Base-by-base conservation (phyloP, 2,329 filamentous ascomycete species). In the Trichophyton benhamiae region DNA sequence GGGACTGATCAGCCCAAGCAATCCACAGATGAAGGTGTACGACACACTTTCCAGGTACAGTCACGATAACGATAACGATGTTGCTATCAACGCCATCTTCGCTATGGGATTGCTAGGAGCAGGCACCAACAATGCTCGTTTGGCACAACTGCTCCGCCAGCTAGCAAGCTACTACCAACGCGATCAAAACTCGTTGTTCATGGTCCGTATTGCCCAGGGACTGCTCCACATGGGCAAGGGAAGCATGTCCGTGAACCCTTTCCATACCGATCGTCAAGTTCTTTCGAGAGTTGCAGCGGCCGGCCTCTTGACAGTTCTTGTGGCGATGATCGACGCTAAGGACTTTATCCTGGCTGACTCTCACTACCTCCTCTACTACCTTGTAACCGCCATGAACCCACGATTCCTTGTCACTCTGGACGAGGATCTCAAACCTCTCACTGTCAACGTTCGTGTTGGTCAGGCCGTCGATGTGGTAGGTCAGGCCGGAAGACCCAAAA, bases 1-100 rank as follows among this genome's bases (percentile, higher is more conserved):
- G 90, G 95, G 91, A 70, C 82, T 99, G 60, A 87, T 99, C 71
- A 96, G 89, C 76, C 90, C 95, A 11, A 96, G 91, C 78, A 99
- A 99, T 78, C 94, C 94, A 9, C 95, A 99, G 74, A 99, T 99
- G 92, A 99, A 97, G 81, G 89, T 99, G 57, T 99, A 99, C 78
- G 94, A 99, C 74, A 99, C 94, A 0, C 80, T 99, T 9, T 99
- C 94, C 59, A 83, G 94, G 71, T 99, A 99, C 82, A 95, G 88
- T 66, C 94, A 99, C 82, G 94, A 99, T 78, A 99, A 94, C 67
- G 94, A 99, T 77, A 95, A 92, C 65, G 94, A 99, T 70, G 94
- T 99, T 55, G 94, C 94, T 44, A 88, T 99, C 75, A 99, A 97
- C 72, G 91, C 94, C 70, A 99, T 99, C 72, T 99, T 99, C 71